Conservation (phyloP, 768 basidiomycete genomes). For the Tricholoma terreum region DNA sequence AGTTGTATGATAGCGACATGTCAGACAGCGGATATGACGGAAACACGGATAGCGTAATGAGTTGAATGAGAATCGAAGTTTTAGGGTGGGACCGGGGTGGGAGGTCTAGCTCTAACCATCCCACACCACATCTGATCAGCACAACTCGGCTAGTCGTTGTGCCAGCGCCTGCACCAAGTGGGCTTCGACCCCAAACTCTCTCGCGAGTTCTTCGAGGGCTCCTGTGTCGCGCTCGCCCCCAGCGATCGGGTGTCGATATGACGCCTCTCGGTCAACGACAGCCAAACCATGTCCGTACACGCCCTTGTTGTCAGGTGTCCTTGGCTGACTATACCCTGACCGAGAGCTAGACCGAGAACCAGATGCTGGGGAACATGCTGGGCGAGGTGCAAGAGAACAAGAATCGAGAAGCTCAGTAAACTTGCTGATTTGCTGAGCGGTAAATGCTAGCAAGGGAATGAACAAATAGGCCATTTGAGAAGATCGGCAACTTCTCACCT, state of each 20-base stretch:
- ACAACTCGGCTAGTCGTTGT: constrained; percentile 45
- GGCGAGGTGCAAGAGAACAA: constrained; percentile 6
- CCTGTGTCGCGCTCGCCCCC: constrained; percentile 12
- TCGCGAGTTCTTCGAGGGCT: constrained; percentile 55
- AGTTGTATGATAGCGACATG: not conserved
- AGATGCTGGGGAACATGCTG: constrained; percentile 7
- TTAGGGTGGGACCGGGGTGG: constrained; percentile 6
- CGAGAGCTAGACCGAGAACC: constrained; percentile 14
- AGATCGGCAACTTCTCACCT: constrained; percentile 36
- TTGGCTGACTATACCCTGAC: constrained; percentile 18
- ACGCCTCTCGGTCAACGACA: constrained; percentile 6
- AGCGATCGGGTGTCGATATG: constrained; percentile 9
- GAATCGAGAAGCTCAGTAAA: constrained; percentile 43
- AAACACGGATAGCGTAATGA: constrained; percentile 1
- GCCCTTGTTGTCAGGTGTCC: constrained; percentile 23
- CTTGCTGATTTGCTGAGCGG: constrained; percentile 52
- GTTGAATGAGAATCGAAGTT: constrained; percentile 2
- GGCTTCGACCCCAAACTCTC: constrained; percentile 73
- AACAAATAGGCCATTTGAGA: not conserved
- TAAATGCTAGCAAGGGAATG: constrained; percentile 48
- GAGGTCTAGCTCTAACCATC: not conserved
- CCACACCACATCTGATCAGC: constrained; percentile 1
- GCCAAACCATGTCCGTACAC: constrained; percentile 8
- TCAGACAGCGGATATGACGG: not conserved
- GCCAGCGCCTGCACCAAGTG: constrained; percentile 65